phyloP scores from a whole-genome alignment of 139 green algal genomes.

The Chlamydomonas applanata region DNA sequence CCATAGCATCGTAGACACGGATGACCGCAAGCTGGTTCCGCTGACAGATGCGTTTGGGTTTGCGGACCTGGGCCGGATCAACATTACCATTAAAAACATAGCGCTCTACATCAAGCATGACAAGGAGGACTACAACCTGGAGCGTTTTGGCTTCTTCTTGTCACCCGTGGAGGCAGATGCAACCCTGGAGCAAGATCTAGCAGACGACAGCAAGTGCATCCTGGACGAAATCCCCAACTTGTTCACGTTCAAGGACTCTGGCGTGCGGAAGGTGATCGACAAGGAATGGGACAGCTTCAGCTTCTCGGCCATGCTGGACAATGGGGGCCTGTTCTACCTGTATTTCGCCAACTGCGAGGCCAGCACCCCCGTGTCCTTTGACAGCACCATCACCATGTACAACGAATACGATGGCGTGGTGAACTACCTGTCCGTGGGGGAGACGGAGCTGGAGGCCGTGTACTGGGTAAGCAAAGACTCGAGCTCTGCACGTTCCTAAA shows the following conservation, averaged over 20 bases:
- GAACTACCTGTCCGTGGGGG: conserved; percentile 90
- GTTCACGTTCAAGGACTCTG: conserved; percentile 45
- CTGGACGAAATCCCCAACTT: conserved; percentile 32
- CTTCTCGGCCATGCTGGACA: conserved; percentile 34
- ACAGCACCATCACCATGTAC: conserved; percentile 66
- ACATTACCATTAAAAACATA: conserved; percentile 52
- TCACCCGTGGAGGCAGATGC: conserved; percentile 35
- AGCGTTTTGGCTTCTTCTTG: conserved; percentile 58
- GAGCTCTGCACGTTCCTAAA: too few species aligned
- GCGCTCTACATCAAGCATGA: conserved; percentile 31
- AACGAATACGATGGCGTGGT: conserved; percentile 55
- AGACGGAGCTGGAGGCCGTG: conserved; percentile 80
- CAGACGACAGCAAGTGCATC: conserved; percentile 33
- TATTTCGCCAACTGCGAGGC: conserved; percentile 91
- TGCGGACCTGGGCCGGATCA: conserved; percentile 42
- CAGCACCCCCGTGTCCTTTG: conserved; percentile 70
- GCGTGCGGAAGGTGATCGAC: conserved; percentile 31
- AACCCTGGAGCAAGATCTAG: conserved; percentile 31
- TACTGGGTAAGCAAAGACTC: conserved; percentile 71
- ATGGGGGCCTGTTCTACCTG: conserved; percentile 54
- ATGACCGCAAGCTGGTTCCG: conserved; percentile 60
- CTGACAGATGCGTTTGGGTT: conserved; percentile 73
- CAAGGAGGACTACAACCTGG: conserved; percentile 8
- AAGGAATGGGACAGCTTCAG: conserved; percentile 19
- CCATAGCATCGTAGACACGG: conserved; percentile 35